Evolutionary conservation across 768 basidiomycete species (phyloP).

Genomic region (Leccinum longicurvipes): DNA sequence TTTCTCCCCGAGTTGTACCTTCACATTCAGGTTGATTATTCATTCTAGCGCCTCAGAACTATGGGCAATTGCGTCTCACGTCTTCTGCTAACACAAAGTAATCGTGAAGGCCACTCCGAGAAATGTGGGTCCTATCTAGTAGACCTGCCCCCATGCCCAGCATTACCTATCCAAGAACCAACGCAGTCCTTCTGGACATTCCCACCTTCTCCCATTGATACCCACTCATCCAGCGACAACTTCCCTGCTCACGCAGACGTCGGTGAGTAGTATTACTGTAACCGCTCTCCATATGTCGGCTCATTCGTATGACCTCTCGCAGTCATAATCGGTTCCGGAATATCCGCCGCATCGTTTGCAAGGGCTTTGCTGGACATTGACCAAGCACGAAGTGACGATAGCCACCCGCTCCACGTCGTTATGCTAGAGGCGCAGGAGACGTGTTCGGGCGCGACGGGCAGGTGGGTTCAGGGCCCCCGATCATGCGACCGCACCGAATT

Average conservation of each 20-base stretch:
- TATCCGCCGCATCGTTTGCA: constrained; percentile 44
- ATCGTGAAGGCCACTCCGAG: background rate
- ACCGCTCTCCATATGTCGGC: background rate
- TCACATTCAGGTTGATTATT: background rate
- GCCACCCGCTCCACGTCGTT: constrained; percentile 36
- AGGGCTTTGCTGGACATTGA: constrained; percentile 36
- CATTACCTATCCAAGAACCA: constrained; percentile 53
- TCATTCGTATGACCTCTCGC: constrained; percentile 2
- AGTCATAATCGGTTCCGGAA: constrained; percentile 54
- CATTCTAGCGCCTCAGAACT: constrained; percentile 4
- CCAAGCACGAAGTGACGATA: constrained; percentile 18
- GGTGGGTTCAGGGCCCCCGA: constrained; percentile 30
- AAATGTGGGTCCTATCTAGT: background rate
- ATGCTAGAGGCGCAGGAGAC: constrained; percentile 61
- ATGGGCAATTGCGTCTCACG: constrained; percentile 30
- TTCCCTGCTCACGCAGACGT: constrained; percentile 57
- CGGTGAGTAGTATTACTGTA: constrained; percentile 22
- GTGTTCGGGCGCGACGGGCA: constrained; percentile 52
- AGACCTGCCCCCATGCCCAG: constrained; percentile 19
- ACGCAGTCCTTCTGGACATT: constrained; percentile 63
- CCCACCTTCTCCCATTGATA: constrained; percentile 48
- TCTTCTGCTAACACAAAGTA: constrained; percentile 1
- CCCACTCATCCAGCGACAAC: constrained; percentile 17
- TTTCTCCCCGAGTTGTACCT: background rate
- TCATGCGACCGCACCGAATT: background rate